Conservation (phyloP, 139 green algal genomes). For the Micractinium conductrix region DNA sequence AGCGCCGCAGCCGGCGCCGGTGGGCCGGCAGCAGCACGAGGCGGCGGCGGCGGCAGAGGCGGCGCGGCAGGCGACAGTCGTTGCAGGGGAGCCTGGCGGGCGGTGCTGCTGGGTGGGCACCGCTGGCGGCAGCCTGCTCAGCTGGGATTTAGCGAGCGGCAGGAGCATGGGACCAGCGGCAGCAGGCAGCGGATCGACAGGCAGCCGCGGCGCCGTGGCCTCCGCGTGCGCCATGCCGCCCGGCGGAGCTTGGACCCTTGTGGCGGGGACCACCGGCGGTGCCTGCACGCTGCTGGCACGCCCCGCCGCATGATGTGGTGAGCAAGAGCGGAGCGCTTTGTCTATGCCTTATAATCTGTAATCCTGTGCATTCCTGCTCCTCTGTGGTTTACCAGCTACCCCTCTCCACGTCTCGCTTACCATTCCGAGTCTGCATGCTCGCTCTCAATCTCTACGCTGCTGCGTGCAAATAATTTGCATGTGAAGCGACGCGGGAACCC, state of each 20-base stretch:
- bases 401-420: no score
- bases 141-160: neutral
- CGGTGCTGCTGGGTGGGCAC: constrained; percentile 25
- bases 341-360: no score
- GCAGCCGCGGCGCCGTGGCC: neutral
- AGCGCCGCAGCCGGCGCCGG: neutral
- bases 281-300: constrained; percentile 2
- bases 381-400: no score
- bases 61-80: neutral
- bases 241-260: neutral
- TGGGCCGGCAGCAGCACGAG: neutral
- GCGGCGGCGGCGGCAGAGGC: neutral
- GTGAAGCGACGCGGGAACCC: no score
- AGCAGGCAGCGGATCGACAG: neutral
- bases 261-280: constrained; percentile 1
- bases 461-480: no score
- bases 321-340: no score
- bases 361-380: no score
- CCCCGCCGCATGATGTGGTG: no score
- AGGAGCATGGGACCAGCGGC: neutral
- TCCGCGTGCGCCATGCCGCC: neutral
- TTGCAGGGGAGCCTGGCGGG: neutral
- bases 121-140: neutral
- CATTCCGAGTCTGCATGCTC: no score
- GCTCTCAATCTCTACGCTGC: no score